phyloP scores from a whole-genome alignment of 345 rosid species.

The Bruguiera sexangula region DNA sequence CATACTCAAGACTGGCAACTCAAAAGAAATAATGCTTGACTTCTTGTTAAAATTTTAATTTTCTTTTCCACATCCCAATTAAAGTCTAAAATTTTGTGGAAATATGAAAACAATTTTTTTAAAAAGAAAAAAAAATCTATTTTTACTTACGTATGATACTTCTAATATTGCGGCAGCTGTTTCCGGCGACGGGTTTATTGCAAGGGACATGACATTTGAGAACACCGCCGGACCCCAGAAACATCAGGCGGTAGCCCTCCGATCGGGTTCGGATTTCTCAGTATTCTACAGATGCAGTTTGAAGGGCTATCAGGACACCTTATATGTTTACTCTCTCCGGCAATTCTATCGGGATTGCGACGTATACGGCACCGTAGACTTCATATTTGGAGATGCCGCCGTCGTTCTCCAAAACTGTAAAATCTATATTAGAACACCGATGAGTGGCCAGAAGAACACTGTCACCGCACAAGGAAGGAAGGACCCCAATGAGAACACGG shows the following conservation, averaged over 20 bases:
- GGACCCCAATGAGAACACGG: constrained; percentile 75
- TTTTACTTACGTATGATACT: neutral
- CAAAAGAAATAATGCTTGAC: too few relatives aligned
- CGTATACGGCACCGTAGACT: constrained; percentile 71
- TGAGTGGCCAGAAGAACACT: constrained; percentile 51
- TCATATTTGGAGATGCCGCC: constrained; percentile 74
- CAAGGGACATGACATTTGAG: constrained; percentile 68
- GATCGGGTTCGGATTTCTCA: constrained; percentile 73
- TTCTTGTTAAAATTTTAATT: too few relatives aligned
- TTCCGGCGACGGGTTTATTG: constrained; percentile 63
- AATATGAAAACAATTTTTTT: neutral
- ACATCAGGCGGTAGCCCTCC: constrained; percentile 84
- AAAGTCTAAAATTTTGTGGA: too few relatives aligned
- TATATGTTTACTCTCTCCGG: constrained; percentile 69
- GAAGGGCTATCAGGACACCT: constrained; percentile 89
- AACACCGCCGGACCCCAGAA: constrained; percentile 88
- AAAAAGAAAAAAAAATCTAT: neutral
- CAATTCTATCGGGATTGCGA: constrained; percentile 82
- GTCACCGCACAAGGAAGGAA: constrained; percentile 71
- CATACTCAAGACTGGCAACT: too few relatives aligned
- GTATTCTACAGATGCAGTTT: constrained; percentile 77
- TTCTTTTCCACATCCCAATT: too few relatives aligned
- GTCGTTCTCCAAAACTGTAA: constrained; percentile 60
- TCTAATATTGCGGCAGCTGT: constrained; percentile 42
- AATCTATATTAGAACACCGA: constrained; percentile 52